Base-by-base conservation (phyloP, 1,284 basidiomycete genomes). In the Fistulinella staudtii region DNA sequence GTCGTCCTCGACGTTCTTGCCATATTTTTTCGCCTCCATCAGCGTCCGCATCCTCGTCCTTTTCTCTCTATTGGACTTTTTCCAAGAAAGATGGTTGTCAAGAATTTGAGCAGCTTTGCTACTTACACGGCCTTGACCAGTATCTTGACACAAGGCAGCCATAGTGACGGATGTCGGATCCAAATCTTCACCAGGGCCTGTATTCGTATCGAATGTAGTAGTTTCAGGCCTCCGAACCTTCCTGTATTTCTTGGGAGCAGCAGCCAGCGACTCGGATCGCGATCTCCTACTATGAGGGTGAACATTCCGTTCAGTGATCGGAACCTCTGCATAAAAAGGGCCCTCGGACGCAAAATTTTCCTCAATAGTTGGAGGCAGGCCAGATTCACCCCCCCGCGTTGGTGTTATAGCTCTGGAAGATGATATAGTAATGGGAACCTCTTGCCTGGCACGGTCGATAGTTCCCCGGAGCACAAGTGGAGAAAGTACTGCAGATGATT, bases 101-200 rank as follows among this genome's bases (percentile, higher is more conserved):
- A 80, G 65, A 45, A 88, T 80, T 53, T 85, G 79, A 7, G 72
- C 70, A 0, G 82, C 84, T 61, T 82, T 85, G 54, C 75, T 82
- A 55, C 85, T 88, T 35, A 88, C 69, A 25, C 85, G 76, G 9
- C 86, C 87, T 47, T 79, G 79, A 4, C 84, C 83, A 2, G 75
- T 83, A 56, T 89, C 86, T 22, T 73, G 75, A 57, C 86, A 89
- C 3, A 89, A 72, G 0, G 77, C 65, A 13, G 83, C 80, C 86
- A 89, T 89, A 4, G 83, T 88, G n/a, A 84, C 67, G 3, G 74
- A 69, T 0, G 85, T 88, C 14, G 86, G 86, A 55, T 89, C 86
- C 31, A 89, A 66, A 27, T 85, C 80, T 57, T 85, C 84, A 11
- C 85, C 85, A 2, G 84, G 81, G 57, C 77, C 75, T 0, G 77